These are phyloP conservation scores for Magnaporthiopsis poae DNA, from an alignment of 2,329 filamentous ascomycete genomes.

Conservation along the genomic window DNA sequence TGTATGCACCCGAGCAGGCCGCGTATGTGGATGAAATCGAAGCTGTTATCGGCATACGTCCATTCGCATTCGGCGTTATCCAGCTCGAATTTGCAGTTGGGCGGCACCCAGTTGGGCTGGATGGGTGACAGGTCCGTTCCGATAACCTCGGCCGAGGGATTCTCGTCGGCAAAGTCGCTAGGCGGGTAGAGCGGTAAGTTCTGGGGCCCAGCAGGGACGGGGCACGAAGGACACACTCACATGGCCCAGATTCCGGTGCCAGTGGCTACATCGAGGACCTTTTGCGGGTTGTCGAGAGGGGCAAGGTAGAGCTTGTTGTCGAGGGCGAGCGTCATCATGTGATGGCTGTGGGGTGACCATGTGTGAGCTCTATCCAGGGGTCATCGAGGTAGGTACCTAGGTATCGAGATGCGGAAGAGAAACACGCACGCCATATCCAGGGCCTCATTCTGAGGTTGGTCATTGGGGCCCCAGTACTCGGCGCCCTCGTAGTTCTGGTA, in stretches of 20 bases:
- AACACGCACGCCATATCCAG: conserved; percentile 20
- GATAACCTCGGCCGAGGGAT: conserved; percentile 30
- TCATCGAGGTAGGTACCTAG: too few relatives aligned
- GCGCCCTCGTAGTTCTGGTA: conserved; percentile 21
- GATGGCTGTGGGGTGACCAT: conserved; percentile 6
- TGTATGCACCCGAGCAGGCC: conserved; percentile 42
- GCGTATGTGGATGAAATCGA: conserved; percentile 51
- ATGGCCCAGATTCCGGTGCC: conserved; percentile 19
- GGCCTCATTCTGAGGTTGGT: conserved; percentile 21
- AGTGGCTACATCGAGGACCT: conserved; percentile 15
- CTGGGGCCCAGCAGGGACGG: conserved; percentile 17
- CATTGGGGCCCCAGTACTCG: conserved; percentile 23
- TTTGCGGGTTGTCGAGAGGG: conserved; percentile 13
- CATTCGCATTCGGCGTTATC: conserved; percentile 48
- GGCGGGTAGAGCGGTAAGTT: background rate
- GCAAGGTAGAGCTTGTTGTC: conserved; percentile 14
- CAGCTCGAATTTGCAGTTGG: conserved; percentile 55
- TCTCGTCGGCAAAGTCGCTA: conserved; percentile 30
- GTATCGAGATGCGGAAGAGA: background rate
- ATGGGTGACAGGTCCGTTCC: conserved; percentile 43
- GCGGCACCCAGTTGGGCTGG: conserved; percentile 41
- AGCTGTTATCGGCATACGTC: conserved; percentile 36
- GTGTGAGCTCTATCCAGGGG: background rate
- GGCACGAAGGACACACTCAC: background rate
- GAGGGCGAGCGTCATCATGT: conserved; percentile 9